phyloP scores from a whole-genome alignment of 2,329 filamentous ascomycete genomes.

The Acrocalymma vagum region DNA sequence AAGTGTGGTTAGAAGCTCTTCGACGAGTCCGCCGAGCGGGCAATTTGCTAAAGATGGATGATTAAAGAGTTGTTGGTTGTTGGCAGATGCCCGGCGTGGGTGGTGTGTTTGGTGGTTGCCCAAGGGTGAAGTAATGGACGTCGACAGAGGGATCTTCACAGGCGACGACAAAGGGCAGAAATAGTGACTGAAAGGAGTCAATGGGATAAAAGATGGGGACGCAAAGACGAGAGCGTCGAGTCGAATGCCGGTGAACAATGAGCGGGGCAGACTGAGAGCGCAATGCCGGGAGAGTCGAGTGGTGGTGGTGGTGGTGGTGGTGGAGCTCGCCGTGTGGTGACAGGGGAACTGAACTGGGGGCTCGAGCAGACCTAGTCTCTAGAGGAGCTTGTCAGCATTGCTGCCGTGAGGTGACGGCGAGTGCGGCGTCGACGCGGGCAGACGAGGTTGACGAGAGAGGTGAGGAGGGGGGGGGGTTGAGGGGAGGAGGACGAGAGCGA shows the following conservation, averaged over 20 bases:
- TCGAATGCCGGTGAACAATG: constrained; percentile 4
- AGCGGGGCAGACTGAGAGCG: too few relatives aligned
- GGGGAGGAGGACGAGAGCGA: constrained; percentile 11
- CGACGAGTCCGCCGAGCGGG: too few relatives aligned
- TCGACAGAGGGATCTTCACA: constrained; percentile 14
- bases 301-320: constrained; percentile 18
- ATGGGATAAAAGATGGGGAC: constrained; percentile 11
- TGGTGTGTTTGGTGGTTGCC: background rate
- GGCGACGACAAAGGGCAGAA: constrained; percentile 16
- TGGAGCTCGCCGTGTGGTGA: constrained; percentile 8
- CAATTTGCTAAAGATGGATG: background rate
- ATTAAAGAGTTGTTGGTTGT: constrained; percentile 6
- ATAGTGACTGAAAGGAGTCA: constrained; percentile 36
- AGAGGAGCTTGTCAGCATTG: constrained; percentile 27
- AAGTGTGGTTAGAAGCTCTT: too few relatives aligned
- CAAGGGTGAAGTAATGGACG: constrained; percentile 14
- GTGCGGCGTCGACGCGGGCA: too few relatives aligned
- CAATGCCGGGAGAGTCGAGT: constrained; percentile 9
- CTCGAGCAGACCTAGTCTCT: constrained; percentile 1
- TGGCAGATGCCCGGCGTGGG: constrained; percentile 1
- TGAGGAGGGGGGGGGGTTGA: constrained; percentile 13
- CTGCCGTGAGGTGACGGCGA: too few relatives aligned
- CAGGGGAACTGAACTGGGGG: constrained; percentile 2
- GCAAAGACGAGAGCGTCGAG: background rate
- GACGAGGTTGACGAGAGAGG: constrained; percentile 18